Evolutionary conservation across 345 rosid species (phyloP), one percentile per base, ranked within the genome.

Genomic region (Rhodomyrtus tomentosa): DNA sequence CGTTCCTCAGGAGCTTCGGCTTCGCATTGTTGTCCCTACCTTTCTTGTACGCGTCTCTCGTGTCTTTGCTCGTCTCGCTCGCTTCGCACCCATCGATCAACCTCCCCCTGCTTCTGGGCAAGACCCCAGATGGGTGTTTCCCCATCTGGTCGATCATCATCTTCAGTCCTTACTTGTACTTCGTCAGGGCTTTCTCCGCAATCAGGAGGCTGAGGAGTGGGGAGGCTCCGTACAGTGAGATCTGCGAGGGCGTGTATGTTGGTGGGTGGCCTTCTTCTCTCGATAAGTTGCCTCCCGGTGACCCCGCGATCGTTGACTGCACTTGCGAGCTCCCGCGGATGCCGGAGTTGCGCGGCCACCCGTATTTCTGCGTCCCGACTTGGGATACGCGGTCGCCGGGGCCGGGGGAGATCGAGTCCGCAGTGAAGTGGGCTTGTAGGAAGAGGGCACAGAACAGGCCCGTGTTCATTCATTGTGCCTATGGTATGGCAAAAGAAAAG

Each of bases 331-430:
- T 94, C 54, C 98, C 98, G 2, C 90, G 93, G 82, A 50, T 48
- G 52, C 7, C 58, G 50, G 93, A 91, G 85, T 87, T 94, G 25
- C 85, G 86, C 22, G 88, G 92, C 49, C 87, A 89, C 49, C 82
- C 96, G 12, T 94, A 94, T 86, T 86, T 93, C 25, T 93, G 98
- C 68, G 82, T 94, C 38, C 94, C 98, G 6, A 92, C 96, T 84
- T 94, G 98, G 98, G 96, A 94, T 80, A 94, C 96, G 3, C 90
- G 96, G 87, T 82, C 98, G 4, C 98, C 98, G 81, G 89, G 84
- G 73, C 94, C 95, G 0, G 93, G 87, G 58, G 92, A 93, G 85
- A 94, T 94, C 59, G 98, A 94, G 84, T 89, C 94, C 0, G 98
- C 96, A 42, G 96, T 94, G 59, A 93, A 94, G 88, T 94, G 96